Base-by-base conservation (phyloP, 805 yeast genomes). In the Hanseniaspora lindneri region DNA sequence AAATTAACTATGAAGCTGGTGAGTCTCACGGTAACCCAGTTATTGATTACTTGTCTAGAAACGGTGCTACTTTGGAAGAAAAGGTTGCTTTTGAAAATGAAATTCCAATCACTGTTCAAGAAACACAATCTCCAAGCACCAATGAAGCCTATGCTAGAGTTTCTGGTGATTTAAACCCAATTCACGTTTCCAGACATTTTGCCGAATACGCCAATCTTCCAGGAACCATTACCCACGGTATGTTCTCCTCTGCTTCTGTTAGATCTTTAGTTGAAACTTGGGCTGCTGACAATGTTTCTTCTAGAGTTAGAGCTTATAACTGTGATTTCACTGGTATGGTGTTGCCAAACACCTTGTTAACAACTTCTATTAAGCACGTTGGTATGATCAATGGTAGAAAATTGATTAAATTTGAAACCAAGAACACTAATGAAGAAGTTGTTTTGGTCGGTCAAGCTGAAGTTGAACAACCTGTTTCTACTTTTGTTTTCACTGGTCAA, bases 361-460 rank as follows among this genome's bases (percentile, higher is more conserved):
- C 80, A 55, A 87, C 96, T 35, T 77, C 80, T 54, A 75, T 92
- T 58, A 95, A 88, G 68, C 98, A 94, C 62, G 77, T 85, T 66
- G 98, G 97, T 70, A 92, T 92, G 99, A 86, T 92, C 63, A 92
- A 89, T 60, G 99, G 99, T 65, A 85, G 99, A 71, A 94, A 92
- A 79, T 82, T 92, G 62, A 77, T 92, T 63, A 85, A 84, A 73
- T 86, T 92, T 57, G 92, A 83, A 68, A 82, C 96, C 54, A 75
- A 75, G 68, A 87, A 87, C 67, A 77, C 76, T 56, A 86, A 81
- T 59, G 81, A 89, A 51, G 88, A 77, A 51, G 76, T 75, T 52
- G 98, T 92, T 19, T 73, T 92, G 58, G 66, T 74, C 47, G 99
- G 97, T 70, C 95, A 86, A 71, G 99, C 99, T 50, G 98, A 92